Percentiles rank a stretch among this genome's conserved stretches.
phyloP scores from a whole-genome alignment of 208 protist species.

The Leishmania tropica region DNA sequence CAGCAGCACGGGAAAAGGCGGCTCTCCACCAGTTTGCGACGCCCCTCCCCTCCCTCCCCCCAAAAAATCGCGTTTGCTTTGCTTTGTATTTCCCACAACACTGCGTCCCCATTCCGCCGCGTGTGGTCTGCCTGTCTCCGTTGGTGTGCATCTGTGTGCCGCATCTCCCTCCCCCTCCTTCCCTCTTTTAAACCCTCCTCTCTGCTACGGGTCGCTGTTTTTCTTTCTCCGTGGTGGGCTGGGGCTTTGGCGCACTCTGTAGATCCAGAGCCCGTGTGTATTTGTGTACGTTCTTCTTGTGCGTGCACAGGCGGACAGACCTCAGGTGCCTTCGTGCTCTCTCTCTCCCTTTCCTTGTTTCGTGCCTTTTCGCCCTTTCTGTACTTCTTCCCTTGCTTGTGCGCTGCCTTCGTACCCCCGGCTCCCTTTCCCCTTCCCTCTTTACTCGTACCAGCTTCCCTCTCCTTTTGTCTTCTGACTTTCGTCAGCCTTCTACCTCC shows the following conservation, averaged over 20 bases:
- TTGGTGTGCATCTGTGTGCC: not conserved
- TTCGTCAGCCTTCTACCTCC: not conserved
- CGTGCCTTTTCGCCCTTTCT: not conserved
- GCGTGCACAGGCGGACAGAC: not conserved
- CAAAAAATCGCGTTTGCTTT: not conserved
- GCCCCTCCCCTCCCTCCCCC: not conserved
- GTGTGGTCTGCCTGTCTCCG: not conserved
- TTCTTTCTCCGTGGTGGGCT: not conserved
- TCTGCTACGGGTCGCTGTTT: not conserved
- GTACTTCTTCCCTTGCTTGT: not conserved
- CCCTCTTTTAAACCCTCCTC: not conserved
- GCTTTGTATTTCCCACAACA: not conserved
- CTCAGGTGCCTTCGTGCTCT: not conserved
- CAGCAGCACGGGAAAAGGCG: not conserved
- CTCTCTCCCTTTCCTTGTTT: slow-evolving; percentile 1
- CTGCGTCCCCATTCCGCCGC: not conserved
- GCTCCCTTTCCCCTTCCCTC: not conserved
- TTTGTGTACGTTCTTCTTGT: not conserved
- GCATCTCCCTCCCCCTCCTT: not conserved
- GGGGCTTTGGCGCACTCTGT: not conserved
- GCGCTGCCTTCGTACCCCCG: not conserved
- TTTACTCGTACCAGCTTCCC: not conserved
- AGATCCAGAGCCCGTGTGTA: not conserved
- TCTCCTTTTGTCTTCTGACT: not conserved
- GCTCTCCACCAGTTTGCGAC: not conserved